These are phyloP conservation scores for Sporothrix mexicana DNA, from an alignment of 2,329 filamentous ascomycete species.

Conservation along the genomic window DNA sequence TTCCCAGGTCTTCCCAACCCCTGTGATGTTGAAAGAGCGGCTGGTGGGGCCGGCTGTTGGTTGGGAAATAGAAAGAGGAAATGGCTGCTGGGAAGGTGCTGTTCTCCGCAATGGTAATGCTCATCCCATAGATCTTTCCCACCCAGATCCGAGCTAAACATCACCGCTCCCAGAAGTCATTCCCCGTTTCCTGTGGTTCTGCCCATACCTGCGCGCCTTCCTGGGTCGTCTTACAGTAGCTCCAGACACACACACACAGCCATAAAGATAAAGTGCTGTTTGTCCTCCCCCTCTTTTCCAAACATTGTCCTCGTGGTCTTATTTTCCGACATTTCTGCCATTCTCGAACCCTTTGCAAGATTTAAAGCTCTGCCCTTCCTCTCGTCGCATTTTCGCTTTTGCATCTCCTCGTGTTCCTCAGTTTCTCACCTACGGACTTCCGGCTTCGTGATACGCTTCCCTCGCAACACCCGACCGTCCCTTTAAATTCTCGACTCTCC, in stretches of 20 bases:
- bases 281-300: conserved; percentile 13
- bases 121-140: conserved; percentile 27
- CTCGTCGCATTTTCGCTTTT: not conserved
- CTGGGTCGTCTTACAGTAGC: conserved; percentile 24
- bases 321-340: conserved; percentile 6
- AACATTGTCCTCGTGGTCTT: not conserved
- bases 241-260: conserved; percentile 5
- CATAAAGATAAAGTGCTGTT: conserved; percentile 25
- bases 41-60: conserved; percentile 31
- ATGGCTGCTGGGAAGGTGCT: not conserved
- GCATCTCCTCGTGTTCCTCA: not conserved
- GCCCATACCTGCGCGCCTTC: conserved; percentile 23
- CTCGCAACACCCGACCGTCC: not conserved
- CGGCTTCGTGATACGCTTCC: conserved; percentile 21
- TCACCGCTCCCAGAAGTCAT: conserved; percentile 4
- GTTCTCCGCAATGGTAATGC: not conserved
- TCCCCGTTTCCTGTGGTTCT: not conserved
- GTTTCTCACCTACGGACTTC: conserved; percentile 28
- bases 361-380: no score
- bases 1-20: conserved; percentile 1
- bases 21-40: conserved; percentile 12
- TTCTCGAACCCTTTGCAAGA: not conserved
- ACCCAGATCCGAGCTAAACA: conserved; percentile 27
- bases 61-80: conserved; percentile 28
- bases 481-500: not conserved